Evolutionary conservation across 495 filamentous ascomycete genomes (phyloP), one percentile per base, ranked within the genome.

Genomic region (Aspergillus wentii): DNA sequence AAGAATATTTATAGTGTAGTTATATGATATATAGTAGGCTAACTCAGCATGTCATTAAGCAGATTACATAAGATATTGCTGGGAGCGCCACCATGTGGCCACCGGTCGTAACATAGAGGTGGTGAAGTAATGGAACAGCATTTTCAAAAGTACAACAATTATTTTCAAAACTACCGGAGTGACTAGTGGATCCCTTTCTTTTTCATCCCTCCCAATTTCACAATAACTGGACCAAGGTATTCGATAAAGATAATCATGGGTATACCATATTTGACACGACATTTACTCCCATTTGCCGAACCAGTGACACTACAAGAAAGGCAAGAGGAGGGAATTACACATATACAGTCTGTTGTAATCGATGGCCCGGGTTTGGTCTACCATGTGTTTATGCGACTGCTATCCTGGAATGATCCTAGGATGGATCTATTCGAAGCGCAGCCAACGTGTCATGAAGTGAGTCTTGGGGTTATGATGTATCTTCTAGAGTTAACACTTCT

Each of bases 281-380:
- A 75, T 30, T 49, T 91, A 13, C 60, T 70, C 18, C 79, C 74
- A 2, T 83, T 78, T 55, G 74, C 79, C 1, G 54, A 69, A 19
- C 51, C 56, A 5, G 61, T 66, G 7, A 33, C 59, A n/a, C 59
- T 88, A 11, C 52, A 43, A 7, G 9, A 17, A 3, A 23, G 17
- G 8, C 19, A 32, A 5, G n/a, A 40, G 15, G 17, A 40, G 7
- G 44, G 30, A 9, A 25, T 34, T 15, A 30, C 38, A 8, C 40
- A 22, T 15, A 40, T 62, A n/a, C 38, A 46, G 8, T 54, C 49
- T 1, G 67, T 85, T 5, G 78, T 83, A 23, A 76, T 94, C 33
- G 87, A 94, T 45, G 87, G 87, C 0, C 86, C 87, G 0, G 79
- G 75, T 9, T 66, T 94, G 14, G 83, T 85, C 4, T 80, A 89